phyloP scores from a whole-genome alignment of 169 alveolate genomes.

The Nephromyces sp. region DNA sequence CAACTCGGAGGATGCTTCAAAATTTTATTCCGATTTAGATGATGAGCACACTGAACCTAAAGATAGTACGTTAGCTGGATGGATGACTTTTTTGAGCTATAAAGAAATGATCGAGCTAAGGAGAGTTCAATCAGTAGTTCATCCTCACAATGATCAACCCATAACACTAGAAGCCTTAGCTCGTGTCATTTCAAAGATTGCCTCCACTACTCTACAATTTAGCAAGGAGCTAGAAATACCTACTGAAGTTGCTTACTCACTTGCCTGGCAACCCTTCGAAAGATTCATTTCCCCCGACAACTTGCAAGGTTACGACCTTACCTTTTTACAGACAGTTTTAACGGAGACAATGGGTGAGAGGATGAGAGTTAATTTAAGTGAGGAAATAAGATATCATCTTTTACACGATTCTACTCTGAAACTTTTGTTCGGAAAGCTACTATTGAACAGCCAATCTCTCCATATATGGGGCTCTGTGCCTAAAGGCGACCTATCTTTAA shows the following conservation, averaged over 20 bases:
- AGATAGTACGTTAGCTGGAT: not conserved
- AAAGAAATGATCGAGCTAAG: not conserved
- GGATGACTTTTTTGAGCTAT: not conserved
- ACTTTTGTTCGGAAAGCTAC: slow-evolving; percentile 27
- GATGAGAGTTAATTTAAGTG: slow-evolving; percentile 9
- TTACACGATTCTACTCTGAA: slow-evolving; percentile 20
- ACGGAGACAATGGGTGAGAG: slow-evolving; percentile 5
- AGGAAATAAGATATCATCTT: slow-evolving; percentile 4
- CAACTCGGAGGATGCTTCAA: not conserved
- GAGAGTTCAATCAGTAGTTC: slow-evolving; percentile 17
- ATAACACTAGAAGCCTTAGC: slow-evolving; percentile 41
- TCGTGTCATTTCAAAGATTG: slow-evolving; percentile 38
- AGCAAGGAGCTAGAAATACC: slow-evolving; percentile 1
- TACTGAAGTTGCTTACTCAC: slow-evolving; percentile 32
- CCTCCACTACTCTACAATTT: slow-evolving; percentile 30
- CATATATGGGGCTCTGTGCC: slow-evolving; percentile 35
- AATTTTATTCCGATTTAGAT: not conserved
- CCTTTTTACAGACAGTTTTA: not conserved
- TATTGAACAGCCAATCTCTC: slow-evolving; percentile 37
- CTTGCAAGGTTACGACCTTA: not conserved
- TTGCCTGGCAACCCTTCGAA: slow-evolving; percentile 27
- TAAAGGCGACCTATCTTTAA: slow-evolving; percentile 3
- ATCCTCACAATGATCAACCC: slow-evolving; percentile 19
- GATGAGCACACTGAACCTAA: not conserved
- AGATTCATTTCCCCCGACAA: slow-evolving; percentile 32